Percentiles rank a stretch among this genome's conserved stretches.
These are phyloP conservation scores for Leishmania aethiopica DNA, from an alignment of 208 protist genomes.

Conservation along the genomic window DNA sequence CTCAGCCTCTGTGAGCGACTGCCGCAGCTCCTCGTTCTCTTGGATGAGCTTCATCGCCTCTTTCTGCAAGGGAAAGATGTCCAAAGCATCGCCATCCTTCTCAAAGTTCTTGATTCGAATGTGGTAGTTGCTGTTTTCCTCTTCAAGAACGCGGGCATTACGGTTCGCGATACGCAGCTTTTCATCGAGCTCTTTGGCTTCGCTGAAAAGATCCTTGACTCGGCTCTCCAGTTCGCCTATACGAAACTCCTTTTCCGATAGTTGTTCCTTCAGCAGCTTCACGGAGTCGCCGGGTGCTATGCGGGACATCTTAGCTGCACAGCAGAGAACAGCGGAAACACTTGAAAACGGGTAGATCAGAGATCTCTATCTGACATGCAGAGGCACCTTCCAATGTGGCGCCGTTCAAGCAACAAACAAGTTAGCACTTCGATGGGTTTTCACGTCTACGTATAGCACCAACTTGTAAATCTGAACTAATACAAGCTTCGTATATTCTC, in stretches of 20 bases:
- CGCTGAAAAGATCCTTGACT: constrained; percentile 66
- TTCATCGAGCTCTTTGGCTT: constrained; percentile 56
- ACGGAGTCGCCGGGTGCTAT: constrained; percentile 5
- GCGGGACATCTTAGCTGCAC: constrained; percentile 18
- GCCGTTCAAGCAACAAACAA: background rate
- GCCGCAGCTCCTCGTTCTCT: constrained; percentile 56
- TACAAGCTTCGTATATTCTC: background rate
- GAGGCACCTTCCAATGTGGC: background rate
- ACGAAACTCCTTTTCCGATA: constrained; percentile 67
- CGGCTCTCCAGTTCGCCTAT: constrained; percentile 74
- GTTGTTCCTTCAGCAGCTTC: constrained; percentile 42
- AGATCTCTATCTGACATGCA: background rate
- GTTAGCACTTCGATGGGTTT: background rate
- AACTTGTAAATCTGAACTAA: background rate
- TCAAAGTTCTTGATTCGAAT: constrained; percentile 41
- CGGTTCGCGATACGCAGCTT: constrained; percentile 75
- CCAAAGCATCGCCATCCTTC: constrained; percentile 2
- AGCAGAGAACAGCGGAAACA: constrained; percentile 10
- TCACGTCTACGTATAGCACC: background rate
- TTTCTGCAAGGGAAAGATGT: constrained; percentile 15
- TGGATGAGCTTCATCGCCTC: constrained; percentile 65
- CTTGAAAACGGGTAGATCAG: background rate
- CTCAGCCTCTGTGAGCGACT: constrained; percentile 21
- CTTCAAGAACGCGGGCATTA: constrained; percentile 75
- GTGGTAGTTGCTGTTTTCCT: constrained; percentile 75